Evolutionary conservation across 2,329 filamentous ascomycete genomes (phyloP).

Genomic region (Xylariaceae sp.): DNA sequence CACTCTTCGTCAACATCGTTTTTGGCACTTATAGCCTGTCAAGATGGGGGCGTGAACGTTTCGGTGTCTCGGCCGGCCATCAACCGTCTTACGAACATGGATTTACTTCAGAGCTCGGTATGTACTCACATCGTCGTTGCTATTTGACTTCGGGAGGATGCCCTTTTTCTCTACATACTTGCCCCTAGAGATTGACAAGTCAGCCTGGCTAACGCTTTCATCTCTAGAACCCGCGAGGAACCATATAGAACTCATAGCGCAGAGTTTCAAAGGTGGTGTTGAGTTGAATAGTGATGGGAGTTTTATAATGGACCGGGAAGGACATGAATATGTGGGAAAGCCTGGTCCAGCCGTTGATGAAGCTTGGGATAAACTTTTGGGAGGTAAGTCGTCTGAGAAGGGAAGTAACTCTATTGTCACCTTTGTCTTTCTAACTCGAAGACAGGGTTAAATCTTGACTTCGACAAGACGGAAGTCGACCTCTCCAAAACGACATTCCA

Average conservation of each 20-base stretch:
- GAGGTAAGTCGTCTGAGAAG: not conserved
- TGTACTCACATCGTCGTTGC: not conserved
- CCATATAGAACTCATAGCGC: conserved; percentile 4
- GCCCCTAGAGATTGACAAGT: no score
- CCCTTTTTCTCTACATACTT: no score
- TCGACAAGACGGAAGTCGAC: conserved; percentile 2
- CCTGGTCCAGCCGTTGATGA: conserved; percentile 1
- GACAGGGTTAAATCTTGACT: conserved; percentile 9
- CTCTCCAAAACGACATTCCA: conserved; percentile 3
- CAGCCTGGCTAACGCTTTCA: not conserved
- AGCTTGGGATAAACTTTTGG: conserved; percentile 5
- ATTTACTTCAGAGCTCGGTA: conserved; percentile 2
- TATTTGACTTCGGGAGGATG: no score
- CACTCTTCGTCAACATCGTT: not conserved
- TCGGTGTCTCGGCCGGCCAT: no score
- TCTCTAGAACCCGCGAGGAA: conserved; percentile 2
- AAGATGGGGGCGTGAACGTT: not conserved
- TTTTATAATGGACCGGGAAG: not conserved
- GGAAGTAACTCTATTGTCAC: no score
- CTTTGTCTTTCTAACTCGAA: not conserved
- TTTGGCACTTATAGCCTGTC: not conserved
- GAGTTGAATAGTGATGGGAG: conserved; percentile 3
- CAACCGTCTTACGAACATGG: not conserved
- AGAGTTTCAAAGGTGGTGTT: conserved; percentile 4
- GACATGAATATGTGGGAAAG: conserved; percentile 7